A percentile compares a stretch with the other conserved stretches of the same genome.
Evolutionary conservation across 2,329 filamentous ascomycete species (phyloP).

Genomic region (Neonectria hederae): DNA sequence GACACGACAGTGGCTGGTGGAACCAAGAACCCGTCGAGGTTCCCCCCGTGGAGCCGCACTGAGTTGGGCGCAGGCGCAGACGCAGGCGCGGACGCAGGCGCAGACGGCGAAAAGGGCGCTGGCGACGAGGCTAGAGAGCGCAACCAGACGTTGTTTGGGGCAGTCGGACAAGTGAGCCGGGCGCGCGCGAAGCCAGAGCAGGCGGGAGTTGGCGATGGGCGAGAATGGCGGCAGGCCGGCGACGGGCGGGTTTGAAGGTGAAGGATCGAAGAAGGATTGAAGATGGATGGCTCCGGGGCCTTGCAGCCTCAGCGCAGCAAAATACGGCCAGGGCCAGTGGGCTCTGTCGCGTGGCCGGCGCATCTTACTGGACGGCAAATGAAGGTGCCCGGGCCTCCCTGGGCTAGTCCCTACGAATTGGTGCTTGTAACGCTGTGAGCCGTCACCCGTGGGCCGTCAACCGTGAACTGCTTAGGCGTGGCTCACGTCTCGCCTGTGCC

Average conservation of each 20-base stretch:
- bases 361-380: constrained; percentile 26
- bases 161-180: background rate
- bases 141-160: constrained; percentile 4
- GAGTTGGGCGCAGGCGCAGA: constrained; percentile 5
- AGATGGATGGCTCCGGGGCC: constrained; percentile 22
- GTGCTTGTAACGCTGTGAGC: background rate
- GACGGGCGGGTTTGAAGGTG: constrained; percentile 24
- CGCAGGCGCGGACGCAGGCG: constrained; percentile 32
- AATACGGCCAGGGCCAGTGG: constrained; percentile 10
- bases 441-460: constrained; percentile 4
- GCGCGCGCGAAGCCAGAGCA: constrained; percentile 10
- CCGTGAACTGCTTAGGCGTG: constrained; percentile 24
- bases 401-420: background rate
- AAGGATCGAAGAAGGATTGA: constrained; percentile 28
- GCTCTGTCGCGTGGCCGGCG: constrained; percentile 18
- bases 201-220: constrained; percentile 7
- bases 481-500: constrained; percentile 15
- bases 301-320: constrained; percentile 23
- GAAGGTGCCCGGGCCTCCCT: background rate
- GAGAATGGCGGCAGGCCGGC: constrained; percentile 1
- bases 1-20: constrained; percentile 29
- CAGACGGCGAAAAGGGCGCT: constrained; percentile 1
- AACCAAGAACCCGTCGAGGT: constrained; percentile 28
- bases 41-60: constrained; percentile 23
- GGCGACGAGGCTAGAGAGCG: background rate